These are phyloP conservation scores for Baudoinia panamericana DNA, from an alignment of 495 filamentous ascomycete genomes.

Conservation along the genomic window DNA sequence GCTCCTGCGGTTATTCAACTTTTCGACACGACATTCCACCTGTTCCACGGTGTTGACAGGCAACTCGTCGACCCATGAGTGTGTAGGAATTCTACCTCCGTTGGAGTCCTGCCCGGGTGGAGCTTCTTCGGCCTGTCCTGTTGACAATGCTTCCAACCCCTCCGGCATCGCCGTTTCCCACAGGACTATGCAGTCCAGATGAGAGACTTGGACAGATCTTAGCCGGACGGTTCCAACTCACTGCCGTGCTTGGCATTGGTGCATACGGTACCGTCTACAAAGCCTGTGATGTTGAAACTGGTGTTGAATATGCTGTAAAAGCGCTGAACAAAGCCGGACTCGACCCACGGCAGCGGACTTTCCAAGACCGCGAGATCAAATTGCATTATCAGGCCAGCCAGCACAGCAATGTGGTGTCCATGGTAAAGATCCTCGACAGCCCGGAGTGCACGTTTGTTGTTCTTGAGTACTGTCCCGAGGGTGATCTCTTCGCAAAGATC, in stretches of 20 bases:
- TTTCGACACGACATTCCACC: neutral
- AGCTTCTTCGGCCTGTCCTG: neutral
- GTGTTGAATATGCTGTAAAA: conserved; percentile 84
- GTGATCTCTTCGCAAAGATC: conserved; percentile 93
- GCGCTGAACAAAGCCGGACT: conserved; percentile 84
- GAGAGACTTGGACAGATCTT: conserved; percentile 76
- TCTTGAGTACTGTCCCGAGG: conserved; percentile 93
- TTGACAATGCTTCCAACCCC: conserved; percentile 47
- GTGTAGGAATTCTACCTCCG: neutral
- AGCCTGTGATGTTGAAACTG: conserved; percentile 74
- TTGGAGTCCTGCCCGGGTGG: neutral
- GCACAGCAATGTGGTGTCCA: conserved; percentile 86
- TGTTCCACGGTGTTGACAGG: neutral
- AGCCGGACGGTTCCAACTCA: conserved; percentile 70
- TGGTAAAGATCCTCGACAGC: conserved; percentile 87
- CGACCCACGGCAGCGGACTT: conserved; percentile 74
- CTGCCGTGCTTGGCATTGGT: conserved; percentile 75
- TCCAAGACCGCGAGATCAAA: conserved; percentile 86
- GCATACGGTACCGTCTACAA: conserved; percentile 96
- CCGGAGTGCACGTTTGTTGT: conserved; percentile 92
- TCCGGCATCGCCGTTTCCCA: conserved; percentile 42
- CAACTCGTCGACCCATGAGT: conserved; percentile 3
- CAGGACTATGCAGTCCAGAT: conserved; percentile 52
- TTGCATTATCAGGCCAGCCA: conserved; percentile 78
- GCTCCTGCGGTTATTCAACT: neutral